Percentiles rank a stretch among this genome's conserved stretches.
phyloP scores from a whole-genome alignment of 495 filamentous ascomycete species.

The Aspergillus egyptiacus region DNA sequence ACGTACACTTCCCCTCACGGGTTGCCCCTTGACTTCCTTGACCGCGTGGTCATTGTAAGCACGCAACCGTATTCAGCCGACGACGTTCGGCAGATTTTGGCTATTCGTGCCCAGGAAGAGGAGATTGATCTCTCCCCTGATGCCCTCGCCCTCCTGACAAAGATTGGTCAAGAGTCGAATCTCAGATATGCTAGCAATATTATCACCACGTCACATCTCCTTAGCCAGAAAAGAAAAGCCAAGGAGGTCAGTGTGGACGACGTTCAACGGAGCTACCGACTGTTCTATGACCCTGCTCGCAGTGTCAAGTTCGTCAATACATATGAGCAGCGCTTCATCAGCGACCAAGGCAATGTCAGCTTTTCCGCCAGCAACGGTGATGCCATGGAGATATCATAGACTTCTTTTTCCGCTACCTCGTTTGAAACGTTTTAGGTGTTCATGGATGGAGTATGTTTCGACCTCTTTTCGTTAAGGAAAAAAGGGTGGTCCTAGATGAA shows the following conservation, averaged over 20 bases:
- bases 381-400: conserved; percentile 75
- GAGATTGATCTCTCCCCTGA: conserved; percentile 87
- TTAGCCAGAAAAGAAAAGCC: conserved; percentile 71
- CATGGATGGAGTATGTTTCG: conserved; percentile 14
- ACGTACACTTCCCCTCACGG: conserved; percentile 89
- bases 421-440: conserved; percentile 19
- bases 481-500: conserved; percentile 7
- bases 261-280: conserved; percentile 83
- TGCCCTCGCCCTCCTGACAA: conserved; percentile 84
- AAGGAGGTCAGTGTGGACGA: conserved; percentile 79
- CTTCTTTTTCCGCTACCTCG: conserved; percentile 22
- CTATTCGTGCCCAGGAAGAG: conserved; percentile 89
- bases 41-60: conserved; percentile 93
- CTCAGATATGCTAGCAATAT: conserved; percentile 92
- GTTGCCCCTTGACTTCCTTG: conserved; percentile 90
- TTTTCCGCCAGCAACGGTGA: conserved; percentile 64
- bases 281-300: conserved; percentile 85
- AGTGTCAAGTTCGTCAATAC: conserved; percentile 87
- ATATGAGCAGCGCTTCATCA: conserved; percentile 89
- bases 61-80: conserved; percentile 81
- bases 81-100: conserved; percentile 84
- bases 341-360: conserved; percentile 72
- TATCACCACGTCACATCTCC: conserved; percentile 84
- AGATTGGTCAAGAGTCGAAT: conserved; percentile 90
- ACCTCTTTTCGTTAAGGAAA: neutral